These are phyloP conservation scores for Luffa acutangula DNA, from an alignment of 306 rosid genomes.

Conservation along the genomic window DNA sequence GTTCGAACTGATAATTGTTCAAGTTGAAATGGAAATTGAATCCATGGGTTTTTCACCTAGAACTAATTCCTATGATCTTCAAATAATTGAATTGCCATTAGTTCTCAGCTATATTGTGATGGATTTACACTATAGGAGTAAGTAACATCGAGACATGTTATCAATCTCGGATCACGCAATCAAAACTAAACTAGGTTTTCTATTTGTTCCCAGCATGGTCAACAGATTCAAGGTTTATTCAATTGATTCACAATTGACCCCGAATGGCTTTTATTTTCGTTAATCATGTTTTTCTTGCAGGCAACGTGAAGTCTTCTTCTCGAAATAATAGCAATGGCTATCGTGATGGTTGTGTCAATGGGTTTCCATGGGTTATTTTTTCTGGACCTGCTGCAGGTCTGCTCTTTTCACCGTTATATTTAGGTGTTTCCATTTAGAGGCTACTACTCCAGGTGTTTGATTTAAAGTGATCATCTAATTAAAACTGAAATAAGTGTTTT, in stretches of 20 bases:
- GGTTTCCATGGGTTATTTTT: conserved; percentile 21
- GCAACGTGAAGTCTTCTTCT: not conserved
- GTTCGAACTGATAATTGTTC: not conserved
- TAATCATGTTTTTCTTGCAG: not conserved
- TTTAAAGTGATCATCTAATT: not conserved
- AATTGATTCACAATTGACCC: not conserved
- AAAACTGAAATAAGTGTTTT: not conserved
- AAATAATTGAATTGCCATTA: not conserved
- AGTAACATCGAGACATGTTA: not conserved
- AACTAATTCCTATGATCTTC: not conserved
- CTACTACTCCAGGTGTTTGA: not conserved
- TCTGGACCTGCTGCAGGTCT: conserved; percentile 48
- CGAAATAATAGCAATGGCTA: not conserved
- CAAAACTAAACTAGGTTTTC: not conserved
- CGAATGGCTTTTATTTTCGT: not conserved
- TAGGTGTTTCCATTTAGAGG: not conserved
- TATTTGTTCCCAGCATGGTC: not conserved
- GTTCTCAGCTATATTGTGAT: not conserved
- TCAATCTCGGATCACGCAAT: not conserved
- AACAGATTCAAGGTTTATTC: not conserved
- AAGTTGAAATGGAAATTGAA: too few species aligned
- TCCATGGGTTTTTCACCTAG: not conserved
- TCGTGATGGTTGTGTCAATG: not conserved
- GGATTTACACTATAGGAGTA: not conserved
- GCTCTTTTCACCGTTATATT: not conserved